A percentile compares a stretch with the other conserved stretches of the same genome.
These are phyloP conservation scores for Hibiscus tridactylites DNA, from an alignment of 345 rosid species.

Conservation along the genomic window DNA sequence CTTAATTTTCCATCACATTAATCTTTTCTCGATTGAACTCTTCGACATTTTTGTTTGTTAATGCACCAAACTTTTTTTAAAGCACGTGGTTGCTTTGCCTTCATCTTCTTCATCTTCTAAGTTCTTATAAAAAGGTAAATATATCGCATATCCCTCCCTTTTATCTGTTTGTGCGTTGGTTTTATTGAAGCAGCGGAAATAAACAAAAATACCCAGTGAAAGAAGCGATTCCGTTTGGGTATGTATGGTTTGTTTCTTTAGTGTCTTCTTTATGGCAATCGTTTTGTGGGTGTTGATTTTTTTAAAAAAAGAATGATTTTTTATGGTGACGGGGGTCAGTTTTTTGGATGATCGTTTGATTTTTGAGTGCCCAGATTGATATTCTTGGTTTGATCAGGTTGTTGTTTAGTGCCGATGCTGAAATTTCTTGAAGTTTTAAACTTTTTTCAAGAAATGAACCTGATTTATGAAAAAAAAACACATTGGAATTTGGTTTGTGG, in stretches of 20 bases:
- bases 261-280: constrained; percentile 12
- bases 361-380: neutral
- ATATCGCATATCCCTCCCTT: neutral
- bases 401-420: neutral
- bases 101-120: neutral
- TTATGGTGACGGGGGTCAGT: neutral
- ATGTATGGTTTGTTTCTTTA: constrained; percentile 9
- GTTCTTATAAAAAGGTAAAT: neutral
- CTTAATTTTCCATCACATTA: neutral
- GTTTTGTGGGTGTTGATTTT: constrained; percentile 7
- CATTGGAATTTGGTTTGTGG: neutral
- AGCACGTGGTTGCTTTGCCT: neutral
- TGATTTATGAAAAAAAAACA: neutral
- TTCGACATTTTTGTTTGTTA: neutral
- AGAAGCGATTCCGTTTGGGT: constrained; percentile 7
- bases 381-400: constrained; percentile 5
- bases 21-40: neutral
- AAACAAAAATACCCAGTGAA: neutral
- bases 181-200: neutral
- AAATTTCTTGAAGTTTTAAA: neutral
- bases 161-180: neutral
- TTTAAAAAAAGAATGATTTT: neutral
- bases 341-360: constrained; percentile 14
- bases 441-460: neutral
- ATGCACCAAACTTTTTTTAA: neutral